Evolutionary conservation across 148 eudicot genomes (phyloP).

Genomic region (Amaranthus palmeri): DNA sequence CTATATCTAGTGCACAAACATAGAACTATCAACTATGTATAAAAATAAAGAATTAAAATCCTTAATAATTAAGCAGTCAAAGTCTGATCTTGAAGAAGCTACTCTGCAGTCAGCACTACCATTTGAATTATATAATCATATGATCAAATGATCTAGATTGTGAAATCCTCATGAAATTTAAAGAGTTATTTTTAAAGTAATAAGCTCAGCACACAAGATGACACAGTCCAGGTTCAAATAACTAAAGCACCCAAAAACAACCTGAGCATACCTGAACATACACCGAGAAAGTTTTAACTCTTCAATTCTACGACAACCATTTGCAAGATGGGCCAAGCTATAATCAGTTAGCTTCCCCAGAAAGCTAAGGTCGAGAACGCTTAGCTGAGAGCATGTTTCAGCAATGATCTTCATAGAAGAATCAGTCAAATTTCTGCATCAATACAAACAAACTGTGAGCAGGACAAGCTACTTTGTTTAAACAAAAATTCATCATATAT

Average conservation of each 20-base stretch:
- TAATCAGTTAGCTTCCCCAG: slow-evolving; percentile 62
- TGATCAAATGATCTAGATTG: background rate
- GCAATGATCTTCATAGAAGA: slow-evolving; percentile 56
- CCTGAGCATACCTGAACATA: slow-evolving; percentile 88
- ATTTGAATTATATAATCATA: background rate
- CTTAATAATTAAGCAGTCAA: background rate
- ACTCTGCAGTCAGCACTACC: background rate
- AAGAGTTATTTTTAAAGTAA: background rate
- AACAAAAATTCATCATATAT: background rate
- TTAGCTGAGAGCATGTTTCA: slow-evolving; percentile 51
- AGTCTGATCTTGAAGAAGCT: background rate
- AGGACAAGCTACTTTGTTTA: background rate
- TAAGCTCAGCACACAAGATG: background rate
- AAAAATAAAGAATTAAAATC: background rate
- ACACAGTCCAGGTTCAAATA: background rate
- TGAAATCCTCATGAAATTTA: background rate
- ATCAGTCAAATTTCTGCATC: slow-evolving; percentile 77
- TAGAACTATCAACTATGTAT: background rate
- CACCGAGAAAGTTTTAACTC: slow-evolving; percentile 54
- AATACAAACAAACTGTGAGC: slow-evolving; percentile 15
- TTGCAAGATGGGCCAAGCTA: slow-evolving; percentile 66
- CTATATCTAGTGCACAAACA: background rate
- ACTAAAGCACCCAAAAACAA: slow-evolving; percentile 19
- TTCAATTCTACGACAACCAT: slow-evolving; percentile 59
- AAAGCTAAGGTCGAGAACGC: slow-evolving; percentile 55